A percentile compares a stretch with the other conserved stretches of the same genome.
phyloP scores from a whole-genome alignment of 2,329 filamentous ascomycete genomes.

The Fonsecaea pedrosoi region DNA sequence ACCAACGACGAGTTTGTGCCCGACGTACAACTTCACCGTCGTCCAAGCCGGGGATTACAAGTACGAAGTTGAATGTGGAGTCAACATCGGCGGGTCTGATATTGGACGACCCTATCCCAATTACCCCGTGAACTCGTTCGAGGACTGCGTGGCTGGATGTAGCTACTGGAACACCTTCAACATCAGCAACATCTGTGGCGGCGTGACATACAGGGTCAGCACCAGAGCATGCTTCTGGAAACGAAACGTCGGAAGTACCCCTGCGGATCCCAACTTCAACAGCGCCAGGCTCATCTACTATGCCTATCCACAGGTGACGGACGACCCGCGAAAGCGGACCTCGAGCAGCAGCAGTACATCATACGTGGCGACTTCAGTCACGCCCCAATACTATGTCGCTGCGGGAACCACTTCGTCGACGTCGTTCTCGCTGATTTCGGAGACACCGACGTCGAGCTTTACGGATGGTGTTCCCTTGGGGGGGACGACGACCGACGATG shows the following conservation, averaged over 20 bases:
- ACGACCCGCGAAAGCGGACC: slow-evolving; percentile 28
- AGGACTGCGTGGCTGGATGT: slow-evolving; percentile 36
- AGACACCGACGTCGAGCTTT: slow-evolving; percentile 24
- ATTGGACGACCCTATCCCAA: slow-evolving; percentile 29
- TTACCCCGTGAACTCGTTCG: slow-evolving; percentile 31
- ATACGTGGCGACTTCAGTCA: slow-evolving; percentile 30
- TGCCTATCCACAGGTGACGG: slow-evolving; percentile 36
- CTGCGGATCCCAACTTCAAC: slow-evolving; percentile 23
- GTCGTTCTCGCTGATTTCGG: slow-evolving; percentile 23
- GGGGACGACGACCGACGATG: slow-evolving; percentile 18
- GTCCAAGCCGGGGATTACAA: slow-evolving; percentile 27
- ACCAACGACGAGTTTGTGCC: slow-evolving; percentile 32
- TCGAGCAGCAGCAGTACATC: slow-evolving; percentile 22
- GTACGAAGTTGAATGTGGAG: slow-evolving; percentile 37
- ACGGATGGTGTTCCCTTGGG: slow-evolving; percentile 28
- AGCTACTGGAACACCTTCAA: slow-evolving; percentile 36
- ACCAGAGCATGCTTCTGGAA: slow-evolving; percentile 37
- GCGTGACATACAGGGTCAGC: slow-evolving; percentile 30
- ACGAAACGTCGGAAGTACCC: slow-evolving; percentile 23
- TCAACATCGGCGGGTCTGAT: slow-evolving; percentile 31
- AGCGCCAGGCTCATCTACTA: slow-evolving; percentile 36
- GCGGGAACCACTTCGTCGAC: slow-evolving; percentile 17
- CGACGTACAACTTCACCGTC: slow-evolving; percentile 37
- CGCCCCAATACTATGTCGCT: slow-evolving; percentile 31
- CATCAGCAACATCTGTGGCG: slow-evolving; percentile 33